phyloP scores from a whole-genome alignment of 192 early-diverging fungal species.

The Helicostylum pulchrum region DNA sequence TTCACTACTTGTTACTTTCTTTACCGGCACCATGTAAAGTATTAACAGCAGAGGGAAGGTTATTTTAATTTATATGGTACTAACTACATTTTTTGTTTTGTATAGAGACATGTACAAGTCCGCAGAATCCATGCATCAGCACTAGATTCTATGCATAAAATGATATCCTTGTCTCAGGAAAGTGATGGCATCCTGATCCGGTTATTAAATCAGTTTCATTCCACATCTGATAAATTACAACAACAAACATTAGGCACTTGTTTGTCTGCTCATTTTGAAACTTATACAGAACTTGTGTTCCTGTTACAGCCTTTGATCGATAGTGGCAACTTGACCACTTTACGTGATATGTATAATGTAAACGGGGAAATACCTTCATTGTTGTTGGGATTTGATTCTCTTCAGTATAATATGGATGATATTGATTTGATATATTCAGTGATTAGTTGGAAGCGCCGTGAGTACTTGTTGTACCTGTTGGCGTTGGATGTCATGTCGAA shows the following conservation, averaged over 20 bases:
- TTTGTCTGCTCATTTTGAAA: neutral
- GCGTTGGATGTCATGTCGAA: slow-evolving; percentile 26
- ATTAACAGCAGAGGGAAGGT: no score
- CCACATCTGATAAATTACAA: neutral
- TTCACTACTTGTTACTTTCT: slow-evolving; percentile 1
- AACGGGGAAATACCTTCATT: slow-evolving; percentile 10
- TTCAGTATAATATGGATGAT: neutral
- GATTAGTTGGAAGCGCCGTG: slow-evolving; percentile 46
- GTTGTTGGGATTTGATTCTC: neutral
- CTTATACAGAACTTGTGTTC: neutral
- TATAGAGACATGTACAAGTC: slow-evolving; percentile 6
- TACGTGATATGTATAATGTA: slow-evolving; percentile 52
- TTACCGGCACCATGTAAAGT: slow-evolving; percentile 6
- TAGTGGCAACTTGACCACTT: slow-evolving; percentile 34
- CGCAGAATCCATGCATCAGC: slow-evolving; percentile 3
- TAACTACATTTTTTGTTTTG: no score
- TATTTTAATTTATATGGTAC: no score
- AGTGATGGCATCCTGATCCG: neutral
- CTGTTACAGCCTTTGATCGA: slow-evolving; percentile 37
- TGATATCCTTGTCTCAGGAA: slow-evolving; percentile 10
- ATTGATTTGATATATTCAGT: slow-evolving; percentile 37
- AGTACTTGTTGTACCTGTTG: slow-evolving; percentile 49
- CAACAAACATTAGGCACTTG: slow-evolving; percentile 1
- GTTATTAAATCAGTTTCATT: neutral
- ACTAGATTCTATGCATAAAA: neutral